Evolutionary conservation across 345 rosid genomes (phyloP).

Genomic region (Tarenaya hassleriana): DNA sequence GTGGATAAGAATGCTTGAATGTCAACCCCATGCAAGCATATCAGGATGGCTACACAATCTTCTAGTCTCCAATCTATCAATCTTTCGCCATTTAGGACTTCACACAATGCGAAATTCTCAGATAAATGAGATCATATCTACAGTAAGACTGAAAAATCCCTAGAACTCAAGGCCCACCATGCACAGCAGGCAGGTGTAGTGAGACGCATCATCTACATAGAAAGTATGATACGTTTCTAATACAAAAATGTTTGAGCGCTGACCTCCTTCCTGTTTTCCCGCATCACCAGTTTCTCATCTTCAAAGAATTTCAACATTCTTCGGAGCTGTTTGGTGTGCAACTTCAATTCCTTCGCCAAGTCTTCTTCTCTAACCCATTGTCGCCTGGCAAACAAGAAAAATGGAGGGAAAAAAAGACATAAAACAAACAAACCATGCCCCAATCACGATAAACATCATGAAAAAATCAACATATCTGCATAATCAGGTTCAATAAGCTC

Average conservation of each 20-base stretch:
- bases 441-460: slow-evolving; percentile 4
- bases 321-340: slow-evolving; percentile 76
- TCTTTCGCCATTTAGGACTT: background rate
- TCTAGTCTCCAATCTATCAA: slow-evolving; percentile 1
- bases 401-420: background rate
- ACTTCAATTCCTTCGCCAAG: slow-evolving; percentile 77
- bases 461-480: background rate
- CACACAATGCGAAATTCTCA: background rate
- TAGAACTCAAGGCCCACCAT: background rate
- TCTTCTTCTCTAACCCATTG: slow-evolving; percentile 98
- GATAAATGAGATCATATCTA: background rate
- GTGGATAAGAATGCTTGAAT: background rate
- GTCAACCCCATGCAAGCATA: background rate
- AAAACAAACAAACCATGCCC: background rate
- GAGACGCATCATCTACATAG: background rate
- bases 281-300: slow-evolving; percentile 69
- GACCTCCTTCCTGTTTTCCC: slow-evolving; percentile 86
- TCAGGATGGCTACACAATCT: no score
- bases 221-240: slow-evolving; percentile 4
- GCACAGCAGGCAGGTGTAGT: background rate
- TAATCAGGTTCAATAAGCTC: slow-evolving; percentile 13
- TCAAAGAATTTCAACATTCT: slow-evolving; percentile 63
- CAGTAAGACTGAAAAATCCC: background rate
- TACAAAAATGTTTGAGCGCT: slow-evolving; percentile 11
- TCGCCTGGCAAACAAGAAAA: slow-evolving; percentile 39